phyloP scores from a whole-genome alignment of 2,329 filamentous ascomycete genomes.

The Trichoderma hamatum region DNA sequence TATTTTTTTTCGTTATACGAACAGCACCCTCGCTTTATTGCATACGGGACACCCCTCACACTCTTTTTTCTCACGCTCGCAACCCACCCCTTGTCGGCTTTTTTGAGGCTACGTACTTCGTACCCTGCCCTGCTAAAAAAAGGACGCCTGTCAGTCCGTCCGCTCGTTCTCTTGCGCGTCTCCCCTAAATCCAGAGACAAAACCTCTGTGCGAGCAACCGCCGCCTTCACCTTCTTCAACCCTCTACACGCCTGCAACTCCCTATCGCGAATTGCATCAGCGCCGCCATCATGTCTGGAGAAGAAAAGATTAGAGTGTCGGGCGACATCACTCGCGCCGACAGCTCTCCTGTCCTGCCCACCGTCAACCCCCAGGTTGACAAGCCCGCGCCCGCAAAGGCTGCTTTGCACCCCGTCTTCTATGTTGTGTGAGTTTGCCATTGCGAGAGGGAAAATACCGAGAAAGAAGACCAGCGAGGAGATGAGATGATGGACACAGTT shows the following conservation, averaged over 20 bases:
- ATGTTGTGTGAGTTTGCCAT: slow-evolving; percentile 65
- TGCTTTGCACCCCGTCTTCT: slow-evolving; percentile 77
- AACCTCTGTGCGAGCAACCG: slow-evolving; percentile 36
- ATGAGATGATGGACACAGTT: not conserved
- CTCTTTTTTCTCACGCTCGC: slow-evolving; percentile 28
- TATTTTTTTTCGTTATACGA: slow-evolving; percentile 27
- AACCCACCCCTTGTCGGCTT: slow-evolving; percentile 14
- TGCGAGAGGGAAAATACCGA: not conserved
- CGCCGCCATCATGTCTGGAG: slow-evolving; percentile 45
- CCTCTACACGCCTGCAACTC: slow-evolving; percentile 6
- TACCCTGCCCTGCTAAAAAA: slow-evolving; percentile 26
- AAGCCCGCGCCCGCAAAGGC: slow-evolving; percentile 69
- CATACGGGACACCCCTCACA: slow-evolving; percentile 39
- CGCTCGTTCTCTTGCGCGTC: slow-evolving; percentile 43
- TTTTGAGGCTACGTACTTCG: slow-evolving; percentile 24
- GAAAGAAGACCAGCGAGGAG: not conserved
- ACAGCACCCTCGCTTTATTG: slow-evolving; percentile 40
- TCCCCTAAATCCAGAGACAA: slow-evolving; percentile 27
- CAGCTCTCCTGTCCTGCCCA: slow-evolving; percentile 70
- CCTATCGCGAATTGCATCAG: slow-evolving; percentile 1
- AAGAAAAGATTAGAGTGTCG: slow-evolving; percentile 83
- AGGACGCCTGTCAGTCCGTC: slow-evolving; percentile 40
- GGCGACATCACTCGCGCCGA: slow-evolving; percentile 70
- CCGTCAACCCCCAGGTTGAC: slow-evolving; percentile 74
- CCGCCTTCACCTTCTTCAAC: slow-evolving; percentile 33